Percentiles rank a stretch among this genome's conserved stretches.
phyloP scores from a whole-genome alignment of 2,329 filamentous ascomycete species.

The Phialemoniopsis sp. region DNA sequence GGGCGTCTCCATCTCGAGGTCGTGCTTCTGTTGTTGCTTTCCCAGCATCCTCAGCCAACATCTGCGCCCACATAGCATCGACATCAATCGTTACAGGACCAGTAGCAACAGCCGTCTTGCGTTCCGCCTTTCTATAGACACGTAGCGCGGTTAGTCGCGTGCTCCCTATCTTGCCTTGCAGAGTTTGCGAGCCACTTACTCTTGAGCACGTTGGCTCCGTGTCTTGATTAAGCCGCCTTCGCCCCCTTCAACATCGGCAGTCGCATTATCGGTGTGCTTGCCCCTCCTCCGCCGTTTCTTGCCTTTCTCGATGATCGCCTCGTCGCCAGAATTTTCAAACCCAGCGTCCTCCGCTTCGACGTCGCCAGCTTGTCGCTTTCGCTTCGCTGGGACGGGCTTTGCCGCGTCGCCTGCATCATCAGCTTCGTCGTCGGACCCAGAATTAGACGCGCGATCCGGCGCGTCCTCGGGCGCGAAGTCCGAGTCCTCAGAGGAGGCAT shows the following conservation, averaged over 20 bases:
- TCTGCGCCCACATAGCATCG: conserved; percentile 65
- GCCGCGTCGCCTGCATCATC: conserved; percentile 20
- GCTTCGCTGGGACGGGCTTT: conserved; percentile 18
- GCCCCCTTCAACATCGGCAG: conserved; percentile 47
- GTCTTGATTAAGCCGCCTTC: conserved; percentile 68
- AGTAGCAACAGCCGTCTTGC: conserved; percentile 42
- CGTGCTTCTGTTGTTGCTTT: neutral
- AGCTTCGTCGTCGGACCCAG: conserved; percentile 45
- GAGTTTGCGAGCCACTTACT: conserved; percentile 36
- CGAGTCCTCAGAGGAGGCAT: conserved; percentile 68
- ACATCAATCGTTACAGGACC: conserved; percentile 67
- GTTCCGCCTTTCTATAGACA: conserved; percentile 48
- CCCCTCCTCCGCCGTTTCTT: conserved; percentile 45
- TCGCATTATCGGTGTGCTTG: conserved; percentile 23
- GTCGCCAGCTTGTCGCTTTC: conserved; percentile 22
- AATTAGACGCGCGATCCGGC: conserved; percentile 34
- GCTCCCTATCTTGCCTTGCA: conserved; percentile 3
- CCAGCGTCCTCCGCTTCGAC: conserved; percentile 40
- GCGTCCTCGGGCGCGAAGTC: conserved; percentile 63
- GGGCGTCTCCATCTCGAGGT: conserved; percentile 8
- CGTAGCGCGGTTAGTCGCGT: too few relatives aligned
- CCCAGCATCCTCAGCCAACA: conserved; percentile 41
- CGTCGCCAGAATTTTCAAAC: conserved; percentile 69
- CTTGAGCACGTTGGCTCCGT: conserved; percentile 62
- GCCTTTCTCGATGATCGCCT: conserved; percentile 61